These are phyloP conservation scores for Penicillium mononematosum DNA, from an alignment of 495 filamentous ascomycete species.

Conservation along the genomic window DNA sequence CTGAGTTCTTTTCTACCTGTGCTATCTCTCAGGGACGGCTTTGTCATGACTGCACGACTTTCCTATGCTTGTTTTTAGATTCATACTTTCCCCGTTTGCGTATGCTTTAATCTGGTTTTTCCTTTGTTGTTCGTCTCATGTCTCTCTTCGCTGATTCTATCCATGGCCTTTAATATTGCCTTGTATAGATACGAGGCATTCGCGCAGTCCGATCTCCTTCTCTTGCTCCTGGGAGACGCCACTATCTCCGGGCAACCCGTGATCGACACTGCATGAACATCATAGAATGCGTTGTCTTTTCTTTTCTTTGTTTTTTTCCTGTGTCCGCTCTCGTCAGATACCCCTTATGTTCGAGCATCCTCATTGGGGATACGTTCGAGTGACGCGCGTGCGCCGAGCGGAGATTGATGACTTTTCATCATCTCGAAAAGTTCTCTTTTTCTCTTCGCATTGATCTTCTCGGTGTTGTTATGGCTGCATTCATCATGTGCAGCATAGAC, in stretches of 20 bases:
- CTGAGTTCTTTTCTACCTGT: slow-evolving; percentile 46
- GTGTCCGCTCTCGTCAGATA: slow-evolving; percentile 58
- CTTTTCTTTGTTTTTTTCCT: slow-evolving; percentile 35
- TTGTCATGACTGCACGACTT: slow-evolving; percentile 53
- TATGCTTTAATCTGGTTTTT: slow-evolving; percentile 24
- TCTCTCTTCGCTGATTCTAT: slow-evolving; percentile 22
- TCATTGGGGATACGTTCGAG: slow-evolving; percentile 43
- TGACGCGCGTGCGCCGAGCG: slow-evolving; percentile 43
- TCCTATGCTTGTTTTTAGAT: slow-evolving; percentile 29
- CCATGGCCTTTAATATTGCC: slow-evolving; percentile 35
- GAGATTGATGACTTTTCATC: slow-evolving; percentile 39
- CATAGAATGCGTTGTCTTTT: slow-evolving; percentile 73
- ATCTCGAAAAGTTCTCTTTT: slow-evolving; percentile 47
- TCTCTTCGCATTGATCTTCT: slow-evolving; percentile 44
- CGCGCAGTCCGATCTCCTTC: slow-evolving; percentile 43
- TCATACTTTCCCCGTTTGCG: slow-evolving; percentile 20
- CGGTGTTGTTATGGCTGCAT: slow-evolving; percentile 46
- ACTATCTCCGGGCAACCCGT: slow-evolving; percentile 41
- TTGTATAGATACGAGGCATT: slow-evolving; percentile 46
- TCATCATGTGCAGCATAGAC: slow-evolving; percentile 48
- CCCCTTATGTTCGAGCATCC: slow-evolving; percentile 51
- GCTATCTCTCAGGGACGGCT: slow-evolving; percentile 48
- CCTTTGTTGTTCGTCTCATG: slow-evolving; percentile 23
- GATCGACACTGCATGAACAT: slow-evolving; percentile 62
- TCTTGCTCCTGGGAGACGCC: slow-evolving; percentile 37